These are phyloP conservation scores for Closterium sp. DNA, from an alignment of 139 green algal genomes.

Conservation along the genomic window DNA sequence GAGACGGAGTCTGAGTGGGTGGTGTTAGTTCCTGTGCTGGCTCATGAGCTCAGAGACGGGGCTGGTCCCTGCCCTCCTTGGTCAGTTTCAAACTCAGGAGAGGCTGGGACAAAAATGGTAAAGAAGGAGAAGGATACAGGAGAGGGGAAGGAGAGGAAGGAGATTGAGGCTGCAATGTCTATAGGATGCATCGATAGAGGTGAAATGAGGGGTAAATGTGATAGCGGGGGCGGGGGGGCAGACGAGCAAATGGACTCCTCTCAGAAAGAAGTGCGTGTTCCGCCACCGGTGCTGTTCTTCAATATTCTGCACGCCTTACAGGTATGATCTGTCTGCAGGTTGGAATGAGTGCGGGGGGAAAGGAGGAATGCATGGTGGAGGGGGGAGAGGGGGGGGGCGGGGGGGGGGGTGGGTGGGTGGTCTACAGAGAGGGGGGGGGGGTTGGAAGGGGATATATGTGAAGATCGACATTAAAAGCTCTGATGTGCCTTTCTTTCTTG, in stretches of 20 bases:
- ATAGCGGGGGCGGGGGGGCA: neutral
- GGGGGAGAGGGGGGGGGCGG: too few species aligned
- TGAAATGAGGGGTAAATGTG: neutral
- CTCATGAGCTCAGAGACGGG: too few species aligned
- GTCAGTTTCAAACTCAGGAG: neutral
- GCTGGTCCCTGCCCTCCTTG: neutral
- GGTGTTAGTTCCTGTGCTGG: neutral
- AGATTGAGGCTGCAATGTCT: neutral
- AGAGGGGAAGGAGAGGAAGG: neutral
- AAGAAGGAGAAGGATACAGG: neutral
- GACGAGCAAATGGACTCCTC: neutral
- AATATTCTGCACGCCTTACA: neutral
- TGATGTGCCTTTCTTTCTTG: neutral
- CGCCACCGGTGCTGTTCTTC: neutral
- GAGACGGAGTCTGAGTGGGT: neutral
- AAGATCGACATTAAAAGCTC: neutral
- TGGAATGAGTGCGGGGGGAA: neutral
- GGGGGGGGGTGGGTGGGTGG: too few species aligned
- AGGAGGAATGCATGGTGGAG: too few species aligned
- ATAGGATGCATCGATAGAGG: neutral
- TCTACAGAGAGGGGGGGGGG: too few species aligned
- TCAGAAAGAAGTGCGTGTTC: neutral
- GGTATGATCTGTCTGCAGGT: neutral
- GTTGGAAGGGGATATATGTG: neutral
- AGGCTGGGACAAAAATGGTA: neutral